These are phyloP conservation scores for Trametes cingulata DNA, from an alignment of 768 basidiomycete genomes.

Conservation along the genomic window DNA sequence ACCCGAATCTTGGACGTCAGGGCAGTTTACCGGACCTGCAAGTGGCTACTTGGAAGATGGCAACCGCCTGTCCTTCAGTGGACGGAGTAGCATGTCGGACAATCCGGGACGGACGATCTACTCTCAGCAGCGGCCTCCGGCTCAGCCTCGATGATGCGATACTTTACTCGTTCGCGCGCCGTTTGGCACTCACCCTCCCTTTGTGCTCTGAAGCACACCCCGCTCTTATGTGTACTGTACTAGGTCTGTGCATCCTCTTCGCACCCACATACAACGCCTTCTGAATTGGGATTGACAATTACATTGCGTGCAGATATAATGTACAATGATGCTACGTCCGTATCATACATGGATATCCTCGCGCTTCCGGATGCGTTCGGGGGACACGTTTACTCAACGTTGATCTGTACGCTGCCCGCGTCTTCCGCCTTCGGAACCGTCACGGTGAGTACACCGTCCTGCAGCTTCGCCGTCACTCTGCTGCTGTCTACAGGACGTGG, in stretches of 20 bases:
- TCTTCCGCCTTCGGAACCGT: constrained; percentile 63
- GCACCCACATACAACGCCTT: neutral
- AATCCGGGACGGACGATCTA: constrained; percentile 33
- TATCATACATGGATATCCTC: constrained; percentile 5
- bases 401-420: constrained; percentile 52
- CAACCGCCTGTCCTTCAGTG: neutral
- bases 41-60: constrained; percentile 24
- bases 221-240: neutral
- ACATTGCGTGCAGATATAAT: constrained; percentile 10
- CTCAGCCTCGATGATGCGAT: constrained; percentile 5
- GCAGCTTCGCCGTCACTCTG: constrained; percentile 61
- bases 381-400: constrained; percentile 34
- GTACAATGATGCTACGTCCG: constrained; percentile 8
- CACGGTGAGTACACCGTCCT: constrained; percentile 69
- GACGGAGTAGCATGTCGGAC: constrained; percentile 17
- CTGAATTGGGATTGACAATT: neutral
- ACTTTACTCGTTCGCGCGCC: too few species aligned
- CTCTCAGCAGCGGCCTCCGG: constrained; percentile 23
- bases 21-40: constrained; percentile 23
- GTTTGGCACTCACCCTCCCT: neutral
- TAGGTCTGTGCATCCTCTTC: neutral
- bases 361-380: neutral
- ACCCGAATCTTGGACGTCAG: constrained; percentile 3
- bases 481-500: constrained; percentile 60
- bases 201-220: neutral